Percentiles rank a stretch among this genome's conserved stretches.
Conservation (phyloP, 2,329 filamentous ascomycete genomes). For the Aspergillus intermedius region DNA sequence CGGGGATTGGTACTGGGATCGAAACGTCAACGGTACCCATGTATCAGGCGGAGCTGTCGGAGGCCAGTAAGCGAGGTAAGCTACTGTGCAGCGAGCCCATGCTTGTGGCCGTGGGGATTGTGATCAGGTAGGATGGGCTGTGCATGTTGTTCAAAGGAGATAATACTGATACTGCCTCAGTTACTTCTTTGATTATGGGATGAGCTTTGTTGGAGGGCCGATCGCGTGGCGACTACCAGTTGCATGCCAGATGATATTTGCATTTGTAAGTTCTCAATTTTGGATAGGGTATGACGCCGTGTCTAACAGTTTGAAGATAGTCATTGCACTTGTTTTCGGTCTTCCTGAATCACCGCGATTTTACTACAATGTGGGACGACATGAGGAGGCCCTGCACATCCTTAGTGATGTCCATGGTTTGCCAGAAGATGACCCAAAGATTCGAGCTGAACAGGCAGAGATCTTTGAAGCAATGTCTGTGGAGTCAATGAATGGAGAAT, state of each 20-base stretch:
- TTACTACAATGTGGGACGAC: no score
- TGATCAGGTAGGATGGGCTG: constrained; percentile 18
- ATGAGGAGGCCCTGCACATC: no score
- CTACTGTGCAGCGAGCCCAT: constrained; percentile 37
- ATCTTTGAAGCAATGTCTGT: no score
- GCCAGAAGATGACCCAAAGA: no score
- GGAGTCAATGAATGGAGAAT: no score
- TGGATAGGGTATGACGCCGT: constrained; percentile 24
- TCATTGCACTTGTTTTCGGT: constrained; percentile 11
- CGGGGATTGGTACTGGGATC: constrained; percentile 47
- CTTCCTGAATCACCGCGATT: no score
- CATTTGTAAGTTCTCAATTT: constrained; percentile 17
- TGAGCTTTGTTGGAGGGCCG: constrained; percentile 32
- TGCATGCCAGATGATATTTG: constrained; percentile 42
- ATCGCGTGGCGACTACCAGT: constrained; percentile 44
- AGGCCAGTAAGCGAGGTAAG: constrained; percentile 37
- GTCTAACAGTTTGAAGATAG: constrained; percentile 27
- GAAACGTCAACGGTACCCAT: constrained; percentile 32
- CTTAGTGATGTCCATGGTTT: no score
- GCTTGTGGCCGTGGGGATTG: constrained; percentile 34
- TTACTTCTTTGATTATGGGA: constrained; percentile 27
- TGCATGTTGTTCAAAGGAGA: no score
- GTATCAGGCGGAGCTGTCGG: constrained; percentile 43
- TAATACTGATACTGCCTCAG: no score
- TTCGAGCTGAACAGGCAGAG: no score